Evolutionary conservation across 2,329 filamentous ascomycete genomes (phyloP).

Genomic region (Coniochaeta sp.): DNA sequence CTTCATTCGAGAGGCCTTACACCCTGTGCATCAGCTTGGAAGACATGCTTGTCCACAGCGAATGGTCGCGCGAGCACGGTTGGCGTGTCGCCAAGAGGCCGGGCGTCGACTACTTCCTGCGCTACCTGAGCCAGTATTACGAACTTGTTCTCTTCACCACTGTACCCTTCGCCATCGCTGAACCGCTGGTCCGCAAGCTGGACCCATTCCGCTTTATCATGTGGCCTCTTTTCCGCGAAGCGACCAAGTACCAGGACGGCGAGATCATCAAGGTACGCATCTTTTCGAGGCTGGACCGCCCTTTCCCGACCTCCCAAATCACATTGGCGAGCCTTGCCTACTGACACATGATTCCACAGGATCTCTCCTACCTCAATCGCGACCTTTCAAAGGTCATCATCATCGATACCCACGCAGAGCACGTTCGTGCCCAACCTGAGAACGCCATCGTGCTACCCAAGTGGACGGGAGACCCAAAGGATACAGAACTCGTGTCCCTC

Average conservation of each 20-base stretch:
- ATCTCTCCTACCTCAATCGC: conserved; percentile 95
- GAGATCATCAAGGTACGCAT: conserved; percentile 81
- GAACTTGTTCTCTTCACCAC: conserved; percentile 94
- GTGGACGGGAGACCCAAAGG: conserved; percentile 77
- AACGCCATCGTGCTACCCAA: conserved; percentile 89
- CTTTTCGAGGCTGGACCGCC: neutral
- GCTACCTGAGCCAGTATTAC: conserved; percentile 96
- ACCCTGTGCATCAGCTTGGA: conserved; percentile 90
- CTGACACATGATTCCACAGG: conserved; percentile 41
- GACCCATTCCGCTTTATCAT: conserved; percentile 93
- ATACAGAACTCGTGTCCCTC: conserved; percentile 78
- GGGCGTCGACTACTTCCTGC: conserved; percentile 93
- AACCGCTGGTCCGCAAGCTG: conserved; percentile 84
- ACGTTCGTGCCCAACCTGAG: conserved; percentile 87
- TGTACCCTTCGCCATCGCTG: conserved; percentile 74
- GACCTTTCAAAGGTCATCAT: conserved; percentile 93
- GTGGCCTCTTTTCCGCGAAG: conserved; percentile 91
- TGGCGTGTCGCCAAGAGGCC: conserved; percentile 95
- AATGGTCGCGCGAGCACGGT: conserved; percentile 89
- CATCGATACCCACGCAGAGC: conserved; percentile 75
- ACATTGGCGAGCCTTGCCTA: neutral
- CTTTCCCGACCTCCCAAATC: neutral
- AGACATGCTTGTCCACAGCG: conserved; percentile 88
- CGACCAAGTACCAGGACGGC: conserved; percentile 93
- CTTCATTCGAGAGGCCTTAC: conserved; percentile 76